phyloP scores from a whole-genome alignment of 2,329 filamentous ascomycete genomes.

The Penicillium sp. region DNA sequence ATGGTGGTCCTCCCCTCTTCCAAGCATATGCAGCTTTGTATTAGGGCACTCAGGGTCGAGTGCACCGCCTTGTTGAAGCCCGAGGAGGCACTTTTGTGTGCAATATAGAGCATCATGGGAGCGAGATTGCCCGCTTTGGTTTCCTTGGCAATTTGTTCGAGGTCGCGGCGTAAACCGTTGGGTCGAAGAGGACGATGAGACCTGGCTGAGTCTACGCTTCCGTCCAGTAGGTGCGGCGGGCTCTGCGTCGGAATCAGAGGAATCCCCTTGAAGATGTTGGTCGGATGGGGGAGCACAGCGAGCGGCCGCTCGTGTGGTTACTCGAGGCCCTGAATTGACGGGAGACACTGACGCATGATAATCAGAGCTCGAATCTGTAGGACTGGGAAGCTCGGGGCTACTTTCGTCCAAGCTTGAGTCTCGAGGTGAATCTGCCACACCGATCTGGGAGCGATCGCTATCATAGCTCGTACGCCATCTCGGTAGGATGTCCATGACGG shows the following conservation, averaged over 20 bases:
- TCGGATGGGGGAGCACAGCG: neutral
- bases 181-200: neutral
- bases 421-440: slow-evolving; percentile 13
- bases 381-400: slow-evolving; percentile 12
- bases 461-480: slow-evolving; percentile 20
- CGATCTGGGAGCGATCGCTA: slow-evolving; percentile 14
- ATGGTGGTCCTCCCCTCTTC: slow-evolving; percentile 9
- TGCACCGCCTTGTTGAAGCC: slow-evolving; percentile 15
- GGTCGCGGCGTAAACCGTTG: neutral
- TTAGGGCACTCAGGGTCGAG: slow-evolving; percentile 26
- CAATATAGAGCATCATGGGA: slow-evolving; percentile 19
- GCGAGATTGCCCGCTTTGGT: slow-evolving; percentile 3
- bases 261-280: neutral
- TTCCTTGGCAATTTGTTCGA: neutral
- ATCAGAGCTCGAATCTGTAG: slow-evolving; percentile 7
- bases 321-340: slow-evolving; percentile 1
- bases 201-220: neutral
- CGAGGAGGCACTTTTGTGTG: slow-evolving; percentile 25
- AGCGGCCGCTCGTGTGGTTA: neutral
- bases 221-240: neutral
- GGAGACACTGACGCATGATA: slow-evolving; percentile 19
- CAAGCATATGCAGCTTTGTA: slow-evolving; percentile 10
- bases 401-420: slow-evolving; percentile 15
- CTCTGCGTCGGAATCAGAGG: neutral
- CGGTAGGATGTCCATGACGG: slow-evolving; percentile 7